phyloP scores from a whole-genome alignment of 768 basidiomycete species.

The Psilocybe subaeruginosa region DNA sequence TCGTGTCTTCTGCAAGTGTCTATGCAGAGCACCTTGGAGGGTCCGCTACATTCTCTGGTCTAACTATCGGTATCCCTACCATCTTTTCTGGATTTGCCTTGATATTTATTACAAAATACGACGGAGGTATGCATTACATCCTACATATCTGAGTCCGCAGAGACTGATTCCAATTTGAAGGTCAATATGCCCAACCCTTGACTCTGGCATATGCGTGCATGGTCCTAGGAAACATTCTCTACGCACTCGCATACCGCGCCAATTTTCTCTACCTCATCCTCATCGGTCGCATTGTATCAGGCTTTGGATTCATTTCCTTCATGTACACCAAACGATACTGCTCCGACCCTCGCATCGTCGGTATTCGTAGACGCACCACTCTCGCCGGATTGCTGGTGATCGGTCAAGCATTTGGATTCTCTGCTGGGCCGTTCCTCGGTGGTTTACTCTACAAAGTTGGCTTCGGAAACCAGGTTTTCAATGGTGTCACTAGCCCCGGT shows the following conservation, averaged over 20 bases:
- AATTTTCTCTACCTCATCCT: conserved; percentile 71
- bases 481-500: conserved; percentile 68
- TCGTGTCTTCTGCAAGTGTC: conserved; percentile 66
- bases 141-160: not conserved
- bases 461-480: conserved; percentile 58
- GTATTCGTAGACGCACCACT: conserved; percentile 62
- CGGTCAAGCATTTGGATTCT: conserved; percentile 65
- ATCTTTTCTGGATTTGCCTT: conserved; percentile 61
- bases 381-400: conserved; percentile 66
- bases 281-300: conserved; percentile 67
- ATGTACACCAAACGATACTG: conserved; percentile 76
- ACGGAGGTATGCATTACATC: conserved; percentile 46
- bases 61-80: conserved; percentile 71
- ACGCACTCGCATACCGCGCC: conserved; percentile 61
- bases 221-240: conserved; percentile 59
- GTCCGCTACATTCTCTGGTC: conserved; percentile 68
- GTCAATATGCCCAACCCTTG: conserved; percentile 56
- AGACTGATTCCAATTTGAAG: conserved; percentile 34
- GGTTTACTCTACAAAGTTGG: conserved; percentile 66
- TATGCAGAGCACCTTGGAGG: conserved; percentile 69
- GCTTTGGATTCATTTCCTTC: conserved; percentile 62
- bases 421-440: conserved; percentile 64
- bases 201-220: conserved; percentile 55
- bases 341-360: conserved; percentile 70
- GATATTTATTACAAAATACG: conserved; percentile 55